Percentiles rank a stretch among this genome's conserved stretches.
These are phyloP conservation scores for Trametopsis cervina DNA, from an alignment of 768 basidiomycete species.

Conservation along the genomic window DNA sequence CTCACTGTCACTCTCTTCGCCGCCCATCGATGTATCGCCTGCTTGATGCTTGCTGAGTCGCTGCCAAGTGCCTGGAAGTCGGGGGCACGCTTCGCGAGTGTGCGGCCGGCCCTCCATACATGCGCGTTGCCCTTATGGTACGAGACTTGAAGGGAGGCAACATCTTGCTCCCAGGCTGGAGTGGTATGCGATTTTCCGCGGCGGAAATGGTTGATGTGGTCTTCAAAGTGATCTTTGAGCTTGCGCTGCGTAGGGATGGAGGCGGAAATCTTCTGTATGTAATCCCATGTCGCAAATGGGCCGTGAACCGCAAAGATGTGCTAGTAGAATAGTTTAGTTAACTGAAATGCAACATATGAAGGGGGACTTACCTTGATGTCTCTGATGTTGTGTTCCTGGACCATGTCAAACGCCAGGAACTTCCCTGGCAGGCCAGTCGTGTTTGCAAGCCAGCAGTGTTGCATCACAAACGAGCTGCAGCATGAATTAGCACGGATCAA, in stretches of 20 bases:
- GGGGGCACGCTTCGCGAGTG: not conserved
- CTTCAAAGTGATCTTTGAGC: constrained; percentile 6
- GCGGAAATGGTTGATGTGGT: constrained; percentile 2
- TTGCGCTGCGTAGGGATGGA: constrained; percentile 3
- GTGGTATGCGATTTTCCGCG: constrained; percentile 6
- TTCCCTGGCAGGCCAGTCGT: not conserved
- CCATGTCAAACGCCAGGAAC: constrained; percentile 1
- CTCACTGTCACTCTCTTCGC: not conserved
- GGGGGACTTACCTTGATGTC: constrained; percentile 1
- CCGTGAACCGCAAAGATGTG: constrained; percentile 5
- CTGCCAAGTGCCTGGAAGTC: not conserved
- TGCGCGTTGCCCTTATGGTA: not conserved
- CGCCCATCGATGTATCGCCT: not conserved
- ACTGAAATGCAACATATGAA: not conserved
- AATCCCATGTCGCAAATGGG: constrained; percentile 4
- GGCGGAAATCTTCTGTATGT: constrained; percentile 3
- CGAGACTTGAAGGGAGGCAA: not conserved
- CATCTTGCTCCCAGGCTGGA: not conserved
- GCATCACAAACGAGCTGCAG: constrained; percentile 1
- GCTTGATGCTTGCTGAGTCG: not conserved
- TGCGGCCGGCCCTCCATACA: not conserved
- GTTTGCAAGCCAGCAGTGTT: constrained; percentile 12
- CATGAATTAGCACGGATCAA: not conserved
- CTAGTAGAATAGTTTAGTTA: not conserved
- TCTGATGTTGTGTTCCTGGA: constrained; percentile 3